A percentile compares a stretch with the other conserved stretches of the same genome.
phyloP scores from a whole-genome alignment of 108 stramenopile genomes.

The Mediolabrus comicus region DNA sequence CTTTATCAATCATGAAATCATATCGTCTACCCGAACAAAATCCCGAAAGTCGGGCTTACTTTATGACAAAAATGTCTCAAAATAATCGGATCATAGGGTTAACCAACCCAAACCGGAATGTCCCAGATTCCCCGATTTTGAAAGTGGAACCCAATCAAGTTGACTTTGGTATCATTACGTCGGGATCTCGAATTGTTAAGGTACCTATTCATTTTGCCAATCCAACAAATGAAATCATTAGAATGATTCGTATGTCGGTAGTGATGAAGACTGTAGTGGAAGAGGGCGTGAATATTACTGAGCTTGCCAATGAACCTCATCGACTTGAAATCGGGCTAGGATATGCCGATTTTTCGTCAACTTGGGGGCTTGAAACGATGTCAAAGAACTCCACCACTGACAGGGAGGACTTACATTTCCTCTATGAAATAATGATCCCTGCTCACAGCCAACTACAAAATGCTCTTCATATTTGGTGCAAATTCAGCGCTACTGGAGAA shows the following conservation, averaged over 20 bases:
- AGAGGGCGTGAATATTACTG: conserved; percentile 2
- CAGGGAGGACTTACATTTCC: conserved; percentile 12
- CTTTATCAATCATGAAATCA: conserved; percentile 7
- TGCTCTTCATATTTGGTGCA: conserved; percentile 31
- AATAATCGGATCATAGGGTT: not conserved
- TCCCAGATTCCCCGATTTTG: conserved; percentile 21
- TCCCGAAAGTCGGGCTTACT: not conserved
- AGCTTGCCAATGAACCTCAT: conserved; percentile 11
- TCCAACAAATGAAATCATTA: conserved; percentile 22
- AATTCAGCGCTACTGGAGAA: conserved; percentile 12
- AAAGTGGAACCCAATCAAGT: conserved; percentile 29
- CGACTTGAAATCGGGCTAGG: conserved; percentile 31
- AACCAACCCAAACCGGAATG: not conserved
- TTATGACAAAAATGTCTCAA: not conserved
- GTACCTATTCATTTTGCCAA: conserved; percentile 43
- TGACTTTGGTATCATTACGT: conserved; percentile 52
- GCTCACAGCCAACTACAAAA: conserved; percentile 1
- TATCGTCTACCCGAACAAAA: conserved; percentile 8
- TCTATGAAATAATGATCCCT: conserved; percentile 13
- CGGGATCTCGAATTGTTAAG: conserved; percentile 21
- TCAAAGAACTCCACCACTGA: conserved; percentile 8
- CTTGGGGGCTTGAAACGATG: not conserved
- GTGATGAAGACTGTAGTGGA: conserved; percentile 16
- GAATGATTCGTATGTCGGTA: conserved; percentile 44
- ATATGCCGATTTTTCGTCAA: conserved; percentile 8